Percentiles rank a stretch among this genome's conserved stretches.
Evolutionary conservation across 805 yeast species (phyloP).

Genomic region (Hanseniaspora meyeri): DNA sequence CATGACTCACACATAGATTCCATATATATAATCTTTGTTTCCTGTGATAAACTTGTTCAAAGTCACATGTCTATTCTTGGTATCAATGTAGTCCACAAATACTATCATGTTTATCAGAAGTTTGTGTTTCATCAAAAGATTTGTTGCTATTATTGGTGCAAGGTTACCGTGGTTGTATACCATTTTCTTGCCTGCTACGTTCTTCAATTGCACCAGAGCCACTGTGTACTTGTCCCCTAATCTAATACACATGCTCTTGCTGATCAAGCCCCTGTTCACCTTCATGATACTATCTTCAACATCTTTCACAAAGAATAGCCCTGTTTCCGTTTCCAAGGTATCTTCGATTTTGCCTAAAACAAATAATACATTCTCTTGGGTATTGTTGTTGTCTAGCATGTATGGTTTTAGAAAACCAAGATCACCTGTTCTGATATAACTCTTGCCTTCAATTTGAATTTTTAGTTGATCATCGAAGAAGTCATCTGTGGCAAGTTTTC

Average conservation of each 20-base stretch:
- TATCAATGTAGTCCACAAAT: slow-evolving; percentile 41
- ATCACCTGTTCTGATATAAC: slow-evolving; percentile 83
- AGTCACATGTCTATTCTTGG: slow-evolving; percentile 5
- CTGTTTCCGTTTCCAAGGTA: slow-evolving; percentile 72
- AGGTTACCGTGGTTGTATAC: slow-evolving; percentile 40
- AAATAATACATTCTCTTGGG: slow-evolving; percentile 45
- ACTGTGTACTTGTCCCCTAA: slow-evolving; percentile 62
- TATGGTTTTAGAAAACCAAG: slow-evolving; percentile 82
- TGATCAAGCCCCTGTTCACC: slow-evolving; percentile 33
- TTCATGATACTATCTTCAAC: slow-evolving; percentile 57
- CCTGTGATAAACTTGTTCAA: background rate
- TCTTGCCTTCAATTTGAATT: slow-evolving; percentile 49
- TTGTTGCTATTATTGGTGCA: slow-evolving; percentile 72
- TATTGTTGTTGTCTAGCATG: slow-evolving; percentile 32
- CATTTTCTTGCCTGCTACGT: slow-evolving; percentile 21
- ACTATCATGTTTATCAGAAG: slow-evolving; percentile 72
- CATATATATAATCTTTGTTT: slow-evolving; percentile 6
- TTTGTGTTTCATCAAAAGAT: slow-evolving; percentile 68
- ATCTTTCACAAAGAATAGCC: slow-evolving; percentile 81
- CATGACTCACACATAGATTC: background rate
- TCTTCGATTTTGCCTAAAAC: slow-evolving; percentile 74
- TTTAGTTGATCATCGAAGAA: slow-evolving; percentile 44
- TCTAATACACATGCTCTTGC: slow-evolving; percentile 55
- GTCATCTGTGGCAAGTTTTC: slow-evolving; percentile 36
- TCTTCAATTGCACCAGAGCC: slow-evolving; percentile 47